Evolutionary conservation across 495 filamentous ascomycete genomes (phyloP), one percentile per base, ranked within the genome.

Genomic region (Cairneyella variabilis): DNA sequence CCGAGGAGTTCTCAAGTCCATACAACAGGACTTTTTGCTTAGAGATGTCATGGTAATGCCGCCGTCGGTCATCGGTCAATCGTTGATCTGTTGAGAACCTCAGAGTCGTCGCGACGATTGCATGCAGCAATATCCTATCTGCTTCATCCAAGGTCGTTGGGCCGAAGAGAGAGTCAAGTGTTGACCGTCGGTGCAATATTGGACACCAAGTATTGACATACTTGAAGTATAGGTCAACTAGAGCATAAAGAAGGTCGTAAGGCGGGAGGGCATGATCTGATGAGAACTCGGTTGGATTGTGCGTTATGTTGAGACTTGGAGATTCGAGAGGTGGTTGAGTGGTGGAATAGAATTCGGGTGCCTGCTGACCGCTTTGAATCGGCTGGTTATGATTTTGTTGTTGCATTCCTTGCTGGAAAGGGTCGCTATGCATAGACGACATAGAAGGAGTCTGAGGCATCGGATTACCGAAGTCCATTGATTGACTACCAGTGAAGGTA

Each of bases 161-260:
- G 0, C 86, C 86, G 60, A 95, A 95, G n/a, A 95, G 76, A 6
- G 84, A 80, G 60, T 95, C 88, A 7, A 95, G 66, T 0, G 88
- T 91, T 1, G 85, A 82, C 56, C 85, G 80, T 2, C 88, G 82
- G 66, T 95, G 88, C 16, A 96, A 73, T 18, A 96, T 92, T 0
- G 90, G 90, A 69, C 88, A 95, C 89, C 61, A 95, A 0, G 88
- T 86, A 64, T 95, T 91, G 64, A 96, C 82, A 56, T 93, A 87
- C 58, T 92, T 88, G 66, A 96, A 96, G 66, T 91, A 96, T 2
- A 95, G 73, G 62, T 95, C 88, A 6, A 88, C 85, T 21, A 95
- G 69, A 1, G 85, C 82, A 57, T 89, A 93, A 6, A 95, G 68
- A 17, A 95, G 66, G 66, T 92, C 88, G 54, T 95, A 91, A 5